These are phyloP conservation scores for Eucalyptus dawsonii DNA, from an alignment of 345 rosid species.

Conservation along the genomic window DNA sequence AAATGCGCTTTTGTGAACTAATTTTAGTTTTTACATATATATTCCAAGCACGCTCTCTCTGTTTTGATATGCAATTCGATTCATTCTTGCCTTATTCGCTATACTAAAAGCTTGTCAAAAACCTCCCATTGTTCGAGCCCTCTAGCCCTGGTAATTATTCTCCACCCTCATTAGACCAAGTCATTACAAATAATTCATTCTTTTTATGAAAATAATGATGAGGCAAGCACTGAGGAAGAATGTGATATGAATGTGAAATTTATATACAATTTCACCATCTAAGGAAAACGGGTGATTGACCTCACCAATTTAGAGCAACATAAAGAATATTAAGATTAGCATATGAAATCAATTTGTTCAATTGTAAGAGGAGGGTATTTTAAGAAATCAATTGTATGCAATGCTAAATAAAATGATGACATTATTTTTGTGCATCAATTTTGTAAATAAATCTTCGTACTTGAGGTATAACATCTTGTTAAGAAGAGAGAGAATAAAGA, in stretches of 20 bases:
- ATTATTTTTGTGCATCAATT: background rate
- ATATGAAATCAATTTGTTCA: background rate
- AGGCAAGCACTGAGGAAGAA: background rate
- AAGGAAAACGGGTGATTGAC: background rate
- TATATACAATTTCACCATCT: background rate
- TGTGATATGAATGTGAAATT: background rate
- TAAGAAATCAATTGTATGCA: background rate
- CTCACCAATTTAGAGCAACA: background rate
- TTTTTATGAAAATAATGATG: too few species aligned
- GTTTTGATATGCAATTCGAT: background rate
- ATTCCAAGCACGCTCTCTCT: background rate
- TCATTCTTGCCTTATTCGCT: accelerated
- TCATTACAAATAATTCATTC: background rate
- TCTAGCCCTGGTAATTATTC: background rate
- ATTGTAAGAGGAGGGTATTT: too few species aligned
- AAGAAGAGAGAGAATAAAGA: too few species aligned
- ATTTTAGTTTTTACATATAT: too few species aligned
- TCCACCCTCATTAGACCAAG: background rate
- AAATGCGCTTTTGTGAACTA: background rate
- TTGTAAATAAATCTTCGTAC: background rate
- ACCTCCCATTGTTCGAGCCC: background rate
- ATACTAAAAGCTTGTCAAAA: background rate
- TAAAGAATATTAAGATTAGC: background rate
- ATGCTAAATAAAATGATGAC: background rate
- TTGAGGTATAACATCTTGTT: too few species aligned